These are phyloP conservation scores for Sphaerobolus stellatus DNA, from an alignment of 1,284 basidiomycete species.

Conservation along the genomic window DNA sequence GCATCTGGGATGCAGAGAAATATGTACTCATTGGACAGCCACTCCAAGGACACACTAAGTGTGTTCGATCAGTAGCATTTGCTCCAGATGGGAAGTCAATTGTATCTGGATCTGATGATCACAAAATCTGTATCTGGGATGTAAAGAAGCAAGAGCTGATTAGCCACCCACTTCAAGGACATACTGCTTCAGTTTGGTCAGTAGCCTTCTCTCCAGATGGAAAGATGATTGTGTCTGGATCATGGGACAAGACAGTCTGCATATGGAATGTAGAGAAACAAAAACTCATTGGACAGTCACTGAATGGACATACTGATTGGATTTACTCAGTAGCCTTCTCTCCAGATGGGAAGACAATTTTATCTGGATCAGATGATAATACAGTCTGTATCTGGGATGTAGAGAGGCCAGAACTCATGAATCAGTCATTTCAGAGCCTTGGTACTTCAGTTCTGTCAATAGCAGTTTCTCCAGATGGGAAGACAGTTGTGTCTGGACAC, in stretches of 20 bases:
- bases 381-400: too few species aligned
- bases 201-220: constrained; percentile 31
- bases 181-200: background rate
- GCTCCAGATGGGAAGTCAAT: constrained; percentile 32
- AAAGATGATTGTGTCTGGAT: constrained; percentile 31
- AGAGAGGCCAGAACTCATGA: too few species aligned
- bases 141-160: background rate
- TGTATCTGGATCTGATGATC: constrained; percentile 31
- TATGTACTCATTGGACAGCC: background rate
- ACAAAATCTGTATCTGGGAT: constrained; percentile 31
- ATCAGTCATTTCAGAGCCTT: too few species aligned
- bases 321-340: too few species aligned
- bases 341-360: too few species aligned
- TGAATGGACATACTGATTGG: too few species aligned
- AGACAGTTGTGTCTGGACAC: too few species aligned
- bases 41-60: constrained; percentile 3
- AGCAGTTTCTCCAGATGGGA: too few species aligned
- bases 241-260: constrained; percentile 30
- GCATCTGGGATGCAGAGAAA: constrained; percentile 18
- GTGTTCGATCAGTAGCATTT: constrained; percentile 17
- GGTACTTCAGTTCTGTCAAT: too few species aligned
- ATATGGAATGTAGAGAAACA: constrained; percentile 20
- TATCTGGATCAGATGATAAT: too few species aligned
- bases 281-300: too few species aligned
- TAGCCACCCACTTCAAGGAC: constrained; percentile 8